Conservation (phyloP, 2,329 filamentous ascomycete species). For the Epichloe sibirici region DNA sequence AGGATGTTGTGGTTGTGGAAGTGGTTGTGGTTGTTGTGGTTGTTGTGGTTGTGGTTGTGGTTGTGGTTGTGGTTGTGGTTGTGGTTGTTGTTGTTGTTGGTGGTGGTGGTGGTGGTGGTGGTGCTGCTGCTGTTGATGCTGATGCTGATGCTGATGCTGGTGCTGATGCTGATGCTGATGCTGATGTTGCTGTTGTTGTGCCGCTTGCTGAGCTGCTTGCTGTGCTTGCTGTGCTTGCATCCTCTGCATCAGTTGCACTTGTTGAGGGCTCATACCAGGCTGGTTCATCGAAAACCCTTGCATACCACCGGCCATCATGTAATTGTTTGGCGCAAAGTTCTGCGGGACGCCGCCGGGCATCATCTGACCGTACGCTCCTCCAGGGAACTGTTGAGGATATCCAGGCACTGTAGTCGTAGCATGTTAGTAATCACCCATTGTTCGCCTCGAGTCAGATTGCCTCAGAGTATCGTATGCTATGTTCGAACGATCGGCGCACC, state of each 20-base stretch:
- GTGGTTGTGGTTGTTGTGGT: conserved; percentile 7
- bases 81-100: conserved; percentile 17
- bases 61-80: neutral
- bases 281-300: conserved; percentile 44
- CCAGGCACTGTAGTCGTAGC: conserved; percentile 34
- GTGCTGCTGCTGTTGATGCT: conserved; percentile 16
- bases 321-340: conserved; percentile 33
- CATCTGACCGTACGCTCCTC: conserved; percentile 42
- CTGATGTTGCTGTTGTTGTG: conserved; percentile 22
- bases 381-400: conserved; percentile 46
- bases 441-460: too few relatives aligned
- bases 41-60: conserved; percentile 20
- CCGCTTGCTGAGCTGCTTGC: conserved; percentile 9
- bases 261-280: conserved; percentile 35
- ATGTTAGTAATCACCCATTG: conserved; percentile 6
- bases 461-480: too few relatives aligned
- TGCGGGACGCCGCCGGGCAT: conserved; percentile 37
- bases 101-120: conserved; percentile 18
- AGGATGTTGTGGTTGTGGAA: conserved; percentile 16
- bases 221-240: conserved; percentile 22
- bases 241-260: conserved; percentile 33
- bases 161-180: conserved; percentile 12
- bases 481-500: neutral
- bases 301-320: conserved; percentile 43
- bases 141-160: conserved; percentile 11